Conservation (phyloP, 345 rosid genomes). For the Murraya koenigii region DNA sequence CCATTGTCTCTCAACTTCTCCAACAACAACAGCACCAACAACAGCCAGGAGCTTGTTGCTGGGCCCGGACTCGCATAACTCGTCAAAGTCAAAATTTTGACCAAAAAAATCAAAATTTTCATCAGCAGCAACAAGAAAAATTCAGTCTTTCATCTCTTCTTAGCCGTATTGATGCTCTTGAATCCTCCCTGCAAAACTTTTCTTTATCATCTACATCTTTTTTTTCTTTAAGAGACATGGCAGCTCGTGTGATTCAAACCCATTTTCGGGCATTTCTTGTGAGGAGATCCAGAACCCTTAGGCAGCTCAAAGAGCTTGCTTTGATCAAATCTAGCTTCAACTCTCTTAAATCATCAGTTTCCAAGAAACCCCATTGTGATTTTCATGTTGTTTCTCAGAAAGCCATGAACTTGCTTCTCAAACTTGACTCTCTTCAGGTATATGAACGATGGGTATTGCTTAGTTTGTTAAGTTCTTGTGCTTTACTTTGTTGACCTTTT, state of each 20-base stretch:
- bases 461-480: background rate
- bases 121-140: conserved; percentile 15
- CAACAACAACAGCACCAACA: conserved; percentile 34
- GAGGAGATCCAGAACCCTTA: conserved; percentile 71
- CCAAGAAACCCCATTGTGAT: conserved; percentile 43
- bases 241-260: conserved; percentile 79
- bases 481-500: background rate
- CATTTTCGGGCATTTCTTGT: conserved; percentile 77
- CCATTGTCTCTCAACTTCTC: conserved; percentile 44
- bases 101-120: conserved; percentile 2
- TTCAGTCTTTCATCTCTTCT: conserved; percentile 47
- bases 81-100: conserved; percentile 17
- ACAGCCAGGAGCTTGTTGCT: conserved; percentile 15
- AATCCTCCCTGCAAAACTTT: conserved; percentile 38
- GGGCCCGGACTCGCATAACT: conserved; percentile 14
- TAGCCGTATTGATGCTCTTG: conserved; percentile 54
- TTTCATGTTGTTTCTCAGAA: conserved; percentile 44
- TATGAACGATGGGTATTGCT: background rate
- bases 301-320: conserved; percentile 82
- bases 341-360: conserved; percentile 63
- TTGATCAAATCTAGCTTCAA: conserved; percentile 54
- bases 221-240: conserved; percentile 53
- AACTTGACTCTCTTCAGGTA: conserved; percentile 86
- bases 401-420: conserved; percentile 62
- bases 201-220: conserved; percentile 22